Conservation (phyloP, 2,329 filamentous ascomycete genomes). For the Chaetomium strumarium region DNA sequence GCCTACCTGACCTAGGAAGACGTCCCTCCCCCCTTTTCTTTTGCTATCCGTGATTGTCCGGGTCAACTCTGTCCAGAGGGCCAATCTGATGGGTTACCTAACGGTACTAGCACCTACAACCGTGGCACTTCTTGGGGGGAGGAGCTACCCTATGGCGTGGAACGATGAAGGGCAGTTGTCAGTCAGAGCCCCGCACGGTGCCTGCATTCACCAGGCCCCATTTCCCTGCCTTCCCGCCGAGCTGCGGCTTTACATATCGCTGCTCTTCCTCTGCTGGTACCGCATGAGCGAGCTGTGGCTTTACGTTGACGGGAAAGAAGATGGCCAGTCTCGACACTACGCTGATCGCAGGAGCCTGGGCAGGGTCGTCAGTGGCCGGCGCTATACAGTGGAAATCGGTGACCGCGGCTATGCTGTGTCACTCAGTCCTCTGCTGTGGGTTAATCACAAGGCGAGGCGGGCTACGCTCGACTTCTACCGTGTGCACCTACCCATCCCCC, state of each 20-base stretch:
- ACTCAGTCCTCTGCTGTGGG: conserved; percentile 8
- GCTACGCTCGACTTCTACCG: conserved; percentile 15
- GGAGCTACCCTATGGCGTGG: no score
- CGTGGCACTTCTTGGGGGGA: no score
- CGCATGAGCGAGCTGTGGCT: not conserved
- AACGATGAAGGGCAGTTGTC: no score
- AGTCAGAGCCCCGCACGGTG: no score
- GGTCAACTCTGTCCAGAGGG: no score
- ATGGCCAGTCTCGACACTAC: not conserved
- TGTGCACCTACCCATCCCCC: conserved; percentile 8
- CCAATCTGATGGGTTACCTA: no score
- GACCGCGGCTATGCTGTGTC: not conserved
- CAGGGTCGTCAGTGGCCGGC: conserved; percentile 6
- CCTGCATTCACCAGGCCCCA: not conserved
- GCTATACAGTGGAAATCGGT: not conserved
- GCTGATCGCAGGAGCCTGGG: not conserved
- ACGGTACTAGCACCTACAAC: no score
- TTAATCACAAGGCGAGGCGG: conserved; percentile 9
- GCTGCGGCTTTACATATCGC: not conserved
- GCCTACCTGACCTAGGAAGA: no score
- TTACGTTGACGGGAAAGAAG: not conserved
- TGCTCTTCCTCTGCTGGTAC: not conserved
- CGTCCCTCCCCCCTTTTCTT: no score
- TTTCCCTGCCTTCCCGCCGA: not conserved
- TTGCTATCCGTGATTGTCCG: no score